Evolutionary conservation across 306 rosid genomes (phyloP), one percentile per base, ranked within the genome.

Genomic region (Mimosa bimucronata): DNA sequence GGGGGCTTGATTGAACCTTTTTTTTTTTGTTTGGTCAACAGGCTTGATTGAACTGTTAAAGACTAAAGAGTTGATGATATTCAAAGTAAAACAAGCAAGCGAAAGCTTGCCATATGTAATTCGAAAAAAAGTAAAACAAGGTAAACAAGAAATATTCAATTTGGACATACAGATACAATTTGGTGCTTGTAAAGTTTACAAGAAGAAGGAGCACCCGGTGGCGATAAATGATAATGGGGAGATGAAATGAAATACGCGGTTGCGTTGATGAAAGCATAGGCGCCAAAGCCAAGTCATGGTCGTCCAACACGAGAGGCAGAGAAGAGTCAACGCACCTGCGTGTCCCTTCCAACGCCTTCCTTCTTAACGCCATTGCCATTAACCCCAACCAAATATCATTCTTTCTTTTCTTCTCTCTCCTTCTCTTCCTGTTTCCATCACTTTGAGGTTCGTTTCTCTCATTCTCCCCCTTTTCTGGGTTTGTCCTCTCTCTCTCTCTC

Each of bases 381-480:
- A 2, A 1, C 58, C 25, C 7, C 3, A 19, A 19, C 10, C 7
- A 52, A 7, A 52, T 52, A 19, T 31, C 45, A 0, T 42, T 44
- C 30, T 4, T 29, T 19, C 25, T 9, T 4, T 11, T 13, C 5
- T 41, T 9, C 13, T 28, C n/a, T 28, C 41, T 60, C 58, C 58
- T 52, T 10, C 44, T 7, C 2, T 18, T 18, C 46, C n/a, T 19
- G 71, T 37, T 66, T 9, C 4, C 29, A 10, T 9, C 73, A 38
- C 16, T 38, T n/a, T 65, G 65, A 85, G 89, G 84, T 85, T 69
- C 48, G 69, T 62, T 80, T 77, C 65, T 37, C 75, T 34, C 50
- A 3, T 31, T 7, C 21, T 2, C 45, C 2, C n/a, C n/a, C n/a
- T n/a, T n/a, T n/a, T n/a, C n/a, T n/a, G n/a, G 38, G 38, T 34